Percentiles rank a stretch among this genome's conserved stretches.
phyloP scores from a whole-genome alignment of 2,329 filamentous ascomycete genomes.

The Cladosporium sphaerospermum region DNA sequence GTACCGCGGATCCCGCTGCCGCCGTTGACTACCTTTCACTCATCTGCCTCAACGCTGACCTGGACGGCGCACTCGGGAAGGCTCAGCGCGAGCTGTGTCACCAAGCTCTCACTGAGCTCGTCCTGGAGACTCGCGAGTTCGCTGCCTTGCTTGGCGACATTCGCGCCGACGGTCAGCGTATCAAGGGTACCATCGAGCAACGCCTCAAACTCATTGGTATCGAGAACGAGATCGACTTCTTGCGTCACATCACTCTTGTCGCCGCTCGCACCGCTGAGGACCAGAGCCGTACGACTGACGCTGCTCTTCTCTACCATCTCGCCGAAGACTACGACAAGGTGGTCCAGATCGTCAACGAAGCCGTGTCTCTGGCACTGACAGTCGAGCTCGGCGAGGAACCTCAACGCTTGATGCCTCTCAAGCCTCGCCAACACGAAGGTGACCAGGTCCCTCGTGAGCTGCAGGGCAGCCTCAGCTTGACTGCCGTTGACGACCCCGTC shows the following conservation, averaged over 20 bases:
- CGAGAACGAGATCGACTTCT: constrained; percentile 72
- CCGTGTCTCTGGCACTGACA: constrained; percentile 81
- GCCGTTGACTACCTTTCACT: constrained; percentile 90
- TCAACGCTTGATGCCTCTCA: constrained; percentile 71
- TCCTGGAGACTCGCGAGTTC: constrained; percentile 95
- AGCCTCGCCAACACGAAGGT: constrained; percentile 50
- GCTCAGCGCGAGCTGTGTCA: constrained; percentile 80
- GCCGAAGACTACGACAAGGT: constrained; percentile 94
- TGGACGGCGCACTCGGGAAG: constrained; percentile 65
- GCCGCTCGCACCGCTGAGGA: constrained; percentile 91
- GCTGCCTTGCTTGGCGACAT: constrained; percentile 91
- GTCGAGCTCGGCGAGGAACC: constrained; percentile 78
- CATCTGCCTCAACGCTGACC: constrained; percentile 85
- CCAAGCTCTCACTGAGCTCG: constrained; percentile 85
- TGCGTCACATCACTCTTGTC: constrained; percentile 86
- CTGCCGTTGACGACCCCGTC: constrained; percentile 61
- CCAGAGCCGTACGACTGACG: constrained; percentile 86
- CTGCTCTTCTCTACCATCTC: constrained; percentile 88
- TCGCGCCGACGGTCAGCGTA: constrained; percentile 73
- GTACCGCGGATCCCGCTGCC: constrained; percentile 78
- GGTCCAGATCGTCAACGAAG: constrained; percentile 81
- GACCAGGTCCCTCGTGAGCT: constrained; percentile 31
- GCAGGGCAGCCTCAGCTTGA: constrained; percentile 58
- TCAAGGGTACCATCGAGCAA: constrained; percentile 81
- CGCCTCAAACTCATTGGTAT: constrained; percentile 76